Evolutionary conservation across 106 monocot species (phyloP), one percentile per base, ranked within the genome.

Genomic region (Dendrobium chrysotoxum): DNA sequence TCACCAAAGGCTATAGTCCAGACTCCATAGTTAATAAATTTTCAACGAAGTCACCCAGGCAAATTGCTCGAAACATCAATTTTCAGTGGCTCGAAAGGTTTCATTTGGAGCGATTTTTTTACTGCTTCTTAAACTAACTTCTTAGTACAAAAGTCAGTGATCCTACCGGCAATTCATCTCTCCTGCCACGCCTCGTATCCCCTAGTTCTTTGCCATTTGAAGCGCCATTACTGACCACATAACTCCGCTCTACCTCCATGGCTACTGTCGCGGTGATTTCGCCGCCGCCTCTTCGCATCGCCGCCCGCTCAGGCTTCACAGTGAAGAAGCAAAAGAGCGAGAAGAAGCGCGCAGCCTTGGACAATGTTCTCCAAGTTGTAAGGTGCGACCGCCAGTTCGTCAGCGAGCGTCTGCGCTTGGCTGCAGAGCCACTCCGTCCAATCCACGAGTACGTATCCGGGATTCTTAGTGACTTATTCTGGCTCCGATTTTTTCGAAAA

Each of bases 401-500:
- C 23, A n/a, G 18, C 25, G 47, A 39, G 40, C 78, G 78, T n/a
- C 76, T 88, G 25, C 76, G 77, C 30, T 78, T 78, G 45, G 71
- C 16, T 8, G 77, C 44, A 8, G 50, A 80, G 28, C 72, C 55
- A 7, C 57, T 85, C 28, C 23, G 11, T 35, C 82, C 61, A 4
- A 41, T 88, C 20, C 42, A 68, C 0, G 17, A 50, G 67, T 72
- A 82, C 9, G 47, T 93, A 20, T 80, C 84, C 9, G 86, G 76
- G 77, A 54, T 80, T 6, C 38, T 91, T 21, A 67, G 68, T 15
- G 83, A 91, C 38, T n/a, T 91, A 55, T 83, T 94, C 75, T 94
- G 93, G 93, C 80, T 94, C 40, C 87, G 91, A n/a, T 79, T 79
- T 77, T 77, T 78, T 94, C 39, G 91, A 94, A 68, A 41, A 81